These are phyloP conservation scores for Alternaria viburni DNA, from an alignment of 2,329 filamentous ascomycete species.

Conservation along the genomic window DNA sequence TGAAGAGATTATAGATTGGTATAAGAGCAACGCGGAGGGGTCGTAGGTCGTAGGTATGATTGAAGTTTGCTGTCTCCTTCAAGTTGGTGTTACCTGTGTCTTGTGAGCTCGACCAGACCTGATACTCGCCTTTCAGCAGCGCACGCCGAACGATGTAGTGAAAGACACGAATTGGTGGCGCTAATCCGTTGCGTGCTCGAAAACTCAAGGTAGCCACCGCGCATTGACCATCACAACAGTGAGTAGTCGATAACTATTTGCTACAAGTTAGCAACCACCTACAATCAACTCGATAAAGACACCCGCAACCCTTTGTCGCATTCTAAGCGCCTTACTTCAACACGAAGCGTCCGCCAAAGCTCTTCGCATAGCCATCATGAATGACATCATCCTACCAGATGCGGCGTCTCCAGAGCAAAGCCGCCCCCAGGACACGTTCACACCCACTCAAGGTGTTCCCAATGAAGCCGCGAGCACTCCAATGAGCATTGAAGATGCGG, in stretches of 20 bases:
- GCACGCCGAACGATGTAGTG: neutral
- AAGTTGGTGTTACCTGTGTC: accelerated
- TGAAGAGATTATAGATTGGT: neutral
- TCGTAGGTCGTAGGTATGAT: neutral
- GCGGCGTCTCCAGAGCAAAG: neutral
- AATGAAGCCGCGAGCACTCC: neutral
- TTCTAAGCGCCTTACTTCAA: accelerated
- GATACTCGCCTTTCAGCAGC: neutral
- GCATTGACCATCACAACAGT: neutral
- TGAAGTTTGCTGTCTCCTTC: neutral
- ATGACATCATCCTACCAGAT: neutral
- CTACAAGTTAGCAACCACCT: neutral
- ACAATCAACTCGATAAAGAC: neutral
- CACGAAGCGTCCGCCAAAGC: too few species aligned
- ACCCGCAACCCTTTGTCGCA: neutral
- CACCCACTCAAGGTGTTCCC: neutral
- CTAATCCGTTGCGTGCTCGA: neutral
- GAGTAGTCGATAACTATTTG: neutral
- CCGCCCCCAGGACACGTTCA: neutral
- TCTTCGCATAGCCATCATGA: neutral
- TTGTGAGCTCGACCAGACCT: neutral
- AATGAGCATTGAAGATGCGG: neutral
- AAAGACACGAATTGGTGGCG: neutral
- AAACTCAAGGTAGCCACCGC: neutral
- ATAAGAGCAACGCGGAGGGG: neutral